Conservation (phyloP, 805 yeast species). For the Wickerhamomyces ciferrii region DNA sequence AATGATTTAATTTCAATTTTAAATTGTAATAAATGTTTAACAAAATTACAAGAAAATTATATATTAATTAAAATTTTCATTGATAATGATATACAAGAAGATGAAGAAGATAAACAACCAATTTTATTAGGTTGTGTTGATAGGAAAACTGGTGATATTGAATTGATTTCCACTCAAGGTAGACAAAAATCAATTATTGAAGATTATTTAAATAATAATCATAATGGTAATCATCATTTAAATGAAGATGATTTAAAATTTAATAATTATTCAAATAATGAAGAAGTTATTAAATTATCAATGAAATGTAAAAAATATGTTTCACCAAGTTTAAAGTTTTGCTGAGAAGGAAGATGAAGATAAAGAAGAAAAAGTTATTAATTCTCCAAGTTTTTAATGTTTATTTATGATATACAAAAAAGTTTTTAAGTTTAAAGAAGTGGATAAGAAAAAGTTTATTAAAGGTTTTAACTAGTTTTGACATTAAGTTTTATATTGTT, state of each 20-base stretch:
- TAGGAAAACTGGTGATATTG: slow-evolving; percentile 10
- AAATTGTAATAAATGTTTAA: slow-evolving; percentile 15
- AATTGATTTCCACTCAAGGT: slow-evolving; percentile 11
- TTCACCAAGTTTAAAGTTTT: slow-evolving; percentile 2
- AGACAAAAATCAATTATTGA: neutral
- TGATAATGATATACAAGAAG: neutral
- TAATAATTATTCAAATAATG: slow-evolving; percentile 1
- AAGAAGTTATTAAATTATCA: neutral
- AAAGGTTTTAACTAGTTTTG: neutral
- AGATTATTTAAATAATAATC: neutral
- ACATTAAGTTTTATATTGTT: neutral
- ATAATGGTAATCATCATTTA: neutral
- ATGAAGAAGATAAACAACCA: slow-evolving; percentile 1
- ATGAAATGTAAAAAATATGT: slow-evolving; percentile 1
- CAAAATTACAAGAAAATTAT: slow-evolving; percentile 8
- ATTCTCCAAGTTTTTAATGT: neutral
- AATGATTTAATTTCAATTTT: slow-evolving; percentile 2
- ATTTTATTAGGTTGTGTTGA: slow-evolving; percentile 14
- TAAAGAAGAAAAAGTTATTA: neutral
- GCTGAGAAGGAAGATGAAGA: neutral
- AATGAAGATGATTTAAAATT: neutral
- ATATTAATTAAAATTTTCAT: slow-evolving; percentile 11
- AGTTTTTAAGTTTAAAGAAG: too few species aligned
- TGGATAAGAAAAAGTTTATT: neutral
- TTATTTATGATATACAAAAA: neutral